A percentile compares a stretch with the other conserved stretches of the same genome.
These are phyloP conservation scores for Alternaria rosae DNA, from an alignment of 2,329 filamentous ascomycete genomes.

Conservation along the genomic window DNA sequence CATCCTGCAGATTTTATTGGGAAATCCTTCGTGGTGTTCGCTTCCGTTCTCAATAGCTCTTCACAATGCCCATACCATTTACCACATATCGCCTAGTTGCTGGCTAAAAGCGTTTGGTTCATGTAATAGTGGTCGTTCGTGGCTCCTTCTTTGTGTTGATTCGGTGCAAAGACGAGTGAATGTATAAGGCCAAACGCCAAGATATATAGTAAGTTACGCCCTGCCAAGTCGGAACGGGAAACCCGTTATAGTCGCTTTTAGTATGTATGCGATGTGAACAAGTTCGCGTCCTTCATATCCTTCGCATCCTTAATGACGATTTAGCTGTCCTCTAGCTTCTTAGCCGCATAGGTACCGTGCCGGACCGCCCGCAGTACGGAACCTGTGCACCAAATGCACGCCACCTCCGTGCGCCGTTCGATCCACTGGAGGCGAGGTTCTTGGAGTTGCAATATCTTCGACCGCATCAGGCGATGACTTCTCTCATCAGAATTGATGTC, in stretches of 20 bases:
- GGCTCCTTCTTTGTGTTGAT: neutral
- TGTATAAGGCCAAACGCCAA: neutral
- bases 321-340: neutral
- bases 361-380: neutral
- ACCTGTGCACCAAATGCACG: neutral
- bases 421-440: no score
- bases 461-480: no score
- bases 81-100: neutral
- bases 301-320: neutral
- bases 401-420: neutral
- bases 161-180: neutral
- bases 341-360: neutral
- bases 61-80: neutral
- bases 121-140: neutral
- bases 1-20: neutral
- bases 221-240: neutral
- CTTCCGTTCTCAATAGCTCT: neutral
- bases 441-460: no score
- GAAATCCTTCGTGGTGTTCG: neutral
- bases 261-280: neutral
- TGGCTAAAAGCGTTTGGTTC: neutral
- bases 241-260: neutral
- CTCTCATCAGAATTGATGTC: no score
- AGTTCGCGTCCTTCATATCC: neutral
- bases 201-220: neutral